These are phyloP conservation scores for Aureobasidium mangrovei DNA, from an alignment of 2,329 filamentous ascomycete genomes.

Conservation along the genomic window DNA sequence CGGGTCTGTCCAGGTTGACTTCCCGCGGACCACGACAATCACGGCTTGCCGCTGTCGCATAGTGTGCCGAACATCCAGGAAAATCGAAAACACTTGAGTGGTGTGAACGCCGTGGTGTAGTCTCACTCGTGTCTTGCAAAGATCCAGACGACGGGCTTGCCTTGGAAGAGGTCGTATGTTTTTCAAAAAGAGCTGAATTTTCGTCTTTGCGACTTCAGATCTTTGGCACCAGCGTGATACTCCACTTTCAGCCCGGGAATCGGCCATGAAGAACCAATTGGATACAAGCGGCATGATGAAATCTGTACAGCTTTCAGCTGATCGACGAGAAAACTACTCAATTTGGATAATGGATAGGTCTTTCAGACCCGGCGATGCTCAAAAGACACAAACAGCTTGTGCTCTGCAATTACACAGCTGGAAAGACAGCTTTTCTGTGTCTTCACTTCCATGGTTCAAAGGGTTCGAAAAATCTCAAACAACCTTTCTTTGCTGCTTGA, in stretches of 20 bases:
- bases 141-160: neutral
- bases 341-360: slow-evolving; percentile 2
- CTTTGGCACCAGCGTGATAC: slow-evolving; percentile 3
- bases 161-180: neutral
- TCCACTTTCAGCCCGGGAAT: slow-evolving; percentile 10
- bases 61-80: neutral
- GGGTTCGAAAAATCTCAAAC: neutral
- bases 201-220: neutral
- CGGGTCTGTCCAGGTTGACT: too few species aligned
- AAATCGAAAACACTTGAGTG: too few species aligned
- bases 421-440: too few species aligned
- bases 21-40: too few species aligned
- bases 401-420: too few species aligned
- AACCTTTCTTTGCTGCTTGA: neutral
- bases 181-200: neutral
- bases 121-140: neutral
- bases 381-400: too few species aligned
- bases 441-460: too few species aligned
- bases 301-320: slow-evolving; percentile 6
- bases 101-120: too few species aligned
- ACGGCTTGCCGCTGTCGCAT: neutral
- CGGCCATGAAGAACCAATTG: neutral
- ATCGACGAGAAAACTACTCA: slow-evolving; percentile 4
- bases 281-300: neutral
- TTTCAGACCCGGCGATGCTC: too few species aligned